Evolutionary conservation across 1,139 yeast genomes (phyloP).

Genomic region (Meyerozyma athensensis): DNA sequence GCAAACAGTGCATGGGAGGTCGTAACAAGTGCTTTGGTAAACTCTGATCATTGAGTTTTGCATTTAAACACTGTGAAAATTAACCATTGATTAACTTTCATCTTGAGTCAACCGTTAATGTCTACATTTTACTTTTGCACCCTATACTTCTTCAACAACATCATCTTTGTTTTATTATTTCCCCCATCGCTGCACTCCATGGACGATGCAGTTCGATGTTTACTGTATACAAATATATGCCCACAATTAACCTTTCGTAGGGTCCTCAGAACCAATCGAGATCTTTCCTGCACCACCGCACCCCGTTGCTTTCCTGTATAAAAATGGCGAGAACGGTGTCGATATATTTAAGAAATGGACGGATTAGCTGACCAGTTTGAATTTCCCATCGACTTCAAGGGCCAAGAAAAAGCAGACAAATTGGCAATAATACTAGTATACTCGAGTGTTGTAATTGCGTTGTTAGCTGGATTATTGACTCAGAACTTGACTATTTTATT

Average conservation of each 20-base stretch:
- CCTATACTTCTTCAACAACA: no score
- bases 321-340: constrained; percentile 3
- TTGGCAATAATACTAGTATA: constrained; percentile 17
- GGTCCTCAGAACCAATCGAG: no score
- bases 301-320: constrained; percentile 1
- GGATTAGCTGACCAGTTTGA: constrained; percentile 25
- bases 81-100: no score
- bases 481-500: constrained; percentile 36
- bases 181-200: no score
- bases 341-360: constrained; percentile 9
- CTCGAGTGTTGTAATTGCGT: constrained; percentile 27
- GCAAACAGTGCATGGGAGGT: not conserved
- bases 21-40: not conserved
- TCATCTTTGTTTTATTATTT: no score
- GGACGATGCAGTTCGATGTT: no score
- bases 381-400: constrained; percentile 60
- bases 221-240: no score
- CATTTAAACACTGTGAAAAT: no score
- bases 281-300: not conserved
- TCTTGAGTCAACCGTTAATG: no score
- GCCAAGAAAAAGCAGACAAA: constrained; percentile 40
- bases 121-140: no score
- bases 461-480: constrained; percentile 41
- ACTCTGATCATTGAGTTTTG: no score
- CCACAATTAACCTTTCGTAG: no score